Base-by-base conservation (phyloP, 1,284 basidiomycete species). In the Thelephora terrestris region DNA sequence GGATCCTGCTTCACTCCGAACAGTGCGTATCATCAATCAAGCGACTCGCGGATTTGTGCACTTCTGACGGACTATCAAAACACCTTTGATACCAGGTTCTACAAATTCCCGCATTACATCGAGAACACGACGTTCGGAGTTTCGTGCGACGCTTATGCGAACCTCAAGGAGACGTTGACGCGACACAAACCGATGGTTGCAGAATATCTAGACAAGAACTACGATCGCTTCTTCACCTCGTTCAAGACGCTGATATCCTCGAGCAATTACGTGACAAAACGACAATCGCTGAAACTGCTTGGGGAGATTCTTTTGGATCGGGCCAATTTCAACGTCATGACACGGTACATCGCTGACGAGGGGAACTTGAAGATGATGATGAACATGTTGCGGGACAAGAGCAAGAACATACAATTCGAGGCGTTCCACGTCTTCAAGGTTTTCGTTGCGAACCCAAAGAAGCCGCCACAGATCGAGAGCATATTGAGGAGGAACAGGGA, bases 361-460 rank as follows among this genome's bases (percentile, higher is more conserved):
- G 85, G 85, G 35, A 99, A 99, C 63, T 76, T 99, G 52, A 98
- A 98, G 80, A 90, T 95, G 80, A 97, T 99, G 91, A 99, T 99
- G 95, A 99, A 99, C 66, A 77, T 99, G 47, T 72, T 99, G 45
- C 78, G 93, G 53, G 93, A 98, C 62, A 93, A 93, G 74, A 95
- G 91, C 74, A 91, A 92, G 74, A 98, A 99, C 66, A 99, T 99
- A 47, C 95, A 99, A 67, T 99, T 98, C 53, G 95, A 99, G 66
- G 95, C 95, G 2, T 99, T 99, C 69, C 96, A 99, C 60, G 96
- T 99, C 29, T 99, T 99, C 80, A 99, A 99, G 79, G 95, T 97
- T 5, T 99, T 99, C 60, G 95, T 99, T 34, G 95, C 96, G 37
- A 99, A 99, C 63, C 95, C 95, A 20, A 96, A 97, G 79, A 99